Evolutionary conservation across 2,329 filamentous ascomycete species (phyloP), one percentile per base, ranked within the genome.

Genomic region (Pyricularia grisea): DNA sequence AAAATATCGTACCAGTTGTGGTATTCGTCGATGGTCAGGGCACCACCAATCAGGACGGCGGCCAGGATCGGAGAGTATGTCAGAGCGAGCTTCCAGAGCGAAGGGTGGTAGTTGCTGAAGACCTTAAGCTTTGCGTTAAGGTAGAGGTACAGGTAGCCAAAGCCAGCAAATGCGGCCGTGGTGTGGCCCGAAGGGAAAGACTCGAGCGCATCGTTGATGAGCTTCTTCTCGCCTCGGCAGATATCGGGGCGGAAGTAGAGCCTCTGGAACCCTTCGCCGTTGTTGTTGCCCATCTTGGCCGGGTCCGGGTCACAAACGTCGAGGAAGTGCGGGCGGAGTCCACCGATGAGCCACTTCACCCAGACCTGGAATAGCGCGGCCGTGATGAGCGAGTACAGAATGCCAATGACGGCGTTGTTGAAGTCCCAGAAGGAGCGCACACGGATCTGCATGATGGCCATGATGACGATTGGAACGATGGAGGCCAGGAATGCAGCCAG

Each of bases 91-190:
- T 92, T 92, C 90, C 90, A 92, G 84, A 92, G 87, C 14, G 87
- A 82, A 0, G 90, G 87, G 75, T 92, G 90, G 76, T 90, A 90
- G 80, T 92, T 90, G 71, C 86, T 81, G 73, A 88, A 92, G 69
- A 92, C 85, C 82, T 92, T 93, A 72, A 93, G 83, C 80, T 93
- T 93, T 66, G 89, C 90, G 77, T 93, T 93, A 64, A 93, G 85
- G 79, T 92, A 93, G 1, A 93, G 81, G 72, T 84, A 90, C 2
- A 93, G 79, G 75, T 86, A 93, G 27, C 91, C 83, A 73, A 92
- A 90, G 5, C 89, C 90, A 0, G 88, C 89, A 70, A 92, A 92
- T 0, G 89, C 90, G 0, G 90, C 90, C 0, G 90, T 91, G 5
- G 88, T 88, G 77, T 93, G 91, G 0, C 91, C 91, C 1, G 87